phyloP scores from a whole-genome alignment of 2,329 filamentous ascomycete species.

The Torrubiellomyces zombiae region DNA sequence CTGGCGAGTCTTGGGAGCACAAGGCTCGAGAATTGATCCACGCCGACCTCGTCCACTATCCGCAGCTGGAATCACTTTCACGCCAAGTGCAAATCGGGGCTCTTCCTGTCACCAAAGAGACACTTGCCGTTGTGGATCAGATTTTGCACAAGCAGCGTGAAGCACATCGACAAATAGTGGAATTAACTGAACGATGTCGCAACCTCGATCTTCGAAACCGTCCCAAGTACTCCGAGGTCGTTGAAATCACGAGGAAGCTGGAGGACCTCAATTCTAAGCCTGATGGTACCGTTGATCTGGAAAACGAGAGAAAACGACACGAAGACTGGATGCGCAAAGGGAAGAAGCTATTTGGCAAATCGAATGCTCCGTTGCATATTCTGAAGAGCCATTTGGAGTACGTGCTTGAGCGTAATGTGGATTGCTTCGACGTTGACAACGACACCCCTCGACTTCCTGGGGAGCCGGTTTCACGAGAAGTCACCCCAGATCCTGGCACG shows the following conservation, averaged over 20 bases:
- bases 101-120: constrained; percentile 69
- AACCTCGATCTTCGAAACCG: constrained; percentile 60
- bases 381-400: constrained; percentile 88
- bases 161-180: constrained; percentile 74
- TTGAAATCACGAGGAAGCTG: constrained; percentile 72
- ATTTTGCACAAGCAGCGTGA: constrained; percentile 94
- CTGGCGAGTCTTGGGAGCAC: constrained; percentile 76
- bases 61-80: constrained; percentile 82
- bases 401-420: constrained; percentile 73
- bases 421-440: constrained; percentile 73
- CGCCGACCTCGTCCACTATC: constrained; percentile 84
- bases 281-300: constrained; percentile 74
- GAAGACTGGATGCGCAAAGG: constrained; percentile 99
- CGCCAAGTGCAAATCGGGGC: constrained; percentile 54
- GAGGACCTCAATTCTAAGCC: constrained; percentile 88
- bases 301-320: constrained; percentile 84
- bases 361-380: constrained; percentile 91
- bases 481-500: constrained; percentile 36
- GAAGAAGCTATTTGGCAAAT: constrained; percentile 95
- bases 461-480: constrained; percentile 78
- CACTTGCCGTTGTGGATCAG: constrained; percentile 66
- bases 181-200: constrained; percentile 62
- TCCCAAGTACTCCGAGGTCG: constrained; percentile 79
- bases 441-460: constrained; percentile 82
- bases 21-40: constrained; percentile 86